Evolutionary conservation across 345 rosid species (phyloP), one percentile per base, ranked within the genome.

Genomic region (Citrus sinensis): DNA sequence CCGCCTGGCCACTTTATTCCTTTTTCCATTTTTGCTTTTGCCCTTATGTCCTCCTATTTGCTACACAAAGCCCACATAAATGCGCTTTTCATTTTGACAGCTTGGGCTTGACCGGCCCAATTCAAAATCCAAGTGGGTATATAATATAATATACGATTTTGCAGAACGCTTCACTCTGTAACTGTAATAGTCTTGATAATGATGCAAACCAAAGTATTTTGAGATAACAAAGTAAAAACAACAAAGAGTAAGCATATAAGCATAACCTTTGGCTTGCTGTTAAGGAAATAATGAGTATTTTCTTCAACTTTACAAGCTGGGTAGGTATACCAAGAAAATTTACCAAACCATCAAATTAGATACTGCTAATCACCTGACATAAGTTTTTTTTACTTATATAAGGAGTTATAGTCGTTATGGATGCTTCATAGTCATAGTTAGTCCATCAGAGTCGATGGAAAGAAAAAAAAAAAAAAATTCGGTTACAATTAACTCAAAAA

Each of bases 241-340:
- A 64, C 49, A 11, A 13, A 65, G 9, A 46, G 25, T 54, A 51
- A 27, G 54, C 22, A 64, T 49, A 37, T 5, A 66, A 16, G 79
- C 29, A 66, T 20, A 24, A 34, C 35, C 79, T 76, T 66, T 66
- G 6, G 55, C 34, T 76, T 24, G 54, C 64, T n/a, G 54, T 34
- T 34, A n/a, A 66, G 79, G 29, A 51, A 54, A 35, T 64, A 75
- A 35, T 34, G 29, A 35, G 25, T 66, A 37, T 16, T n/a, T 46
- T 51, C 11, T 76, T 74, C 35, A 24, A 34, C 69, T 40, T 62
- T 66, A 37, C 72, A 66, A 76, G 63, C 17, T 76, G 65, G 39
- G 61, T 76, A 64, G 39, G 61, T 39, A 39, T 62, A 73, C 76
- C 55, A 62, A 62, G 69, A 51, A 74, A 60, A 62, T 7, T 39